Evolutionary conservation across 306 rosid species (phyloP).

Genomic region (Trichosanthes truncata): DNA sequence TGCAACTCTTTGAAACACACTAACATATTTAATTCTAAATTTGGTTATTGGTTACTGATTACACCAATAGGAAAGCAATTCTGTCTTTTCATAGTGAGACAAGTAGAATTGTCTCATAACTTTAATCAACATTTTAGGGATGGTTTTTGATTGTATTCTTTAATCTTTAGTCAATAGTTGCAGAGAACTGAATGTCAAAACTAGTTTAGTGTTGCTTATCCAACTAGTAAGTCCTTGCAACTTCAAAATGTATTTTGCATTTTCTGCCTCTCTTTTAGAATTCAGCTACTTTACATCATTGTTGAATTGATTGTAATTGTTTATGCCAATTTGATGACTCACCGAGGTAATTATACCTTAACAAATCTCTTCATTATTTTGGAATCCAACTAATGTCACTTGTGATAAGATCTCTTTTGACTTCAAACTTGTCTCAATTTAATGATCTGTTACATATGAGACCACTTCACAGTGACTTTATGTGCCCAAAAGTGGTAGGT

Average conservation of each 20-base stretch:
- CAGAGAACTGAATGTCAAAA: background rate
- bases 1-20: background rate
- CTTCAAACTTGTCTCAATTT: background rate
- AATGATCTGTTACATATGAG: constrained; percentile 23
- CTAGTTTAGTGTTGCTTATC: background rate
- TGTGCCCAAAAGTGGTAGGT: constrained; percentile 27
- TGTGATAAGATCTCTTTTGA: background rate
- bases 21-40: background rate
- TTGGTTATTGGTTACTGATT: background rate
- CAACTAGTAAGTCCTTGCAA: background rate
- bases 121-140: background rate
- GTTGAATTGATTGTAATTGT: background rate
- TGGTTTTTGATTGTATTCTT: background rate
- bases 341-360: background rate
- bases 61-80: background rate
- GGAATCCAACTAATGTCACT: background rate
- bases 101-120: background rate
- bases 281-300: background rate
- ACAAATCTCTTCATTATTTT: no score
- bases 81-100: background rate
- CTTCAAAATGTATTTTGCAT: background rate
- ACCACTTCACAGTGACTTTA: constrained; percentile 17
- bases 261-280: background rate
- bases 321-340: background rate
- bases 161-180: background rate